Conservation (phyloP, 352 stramenopile genomes). For the Globisporangium sylvaticum region DNA sequence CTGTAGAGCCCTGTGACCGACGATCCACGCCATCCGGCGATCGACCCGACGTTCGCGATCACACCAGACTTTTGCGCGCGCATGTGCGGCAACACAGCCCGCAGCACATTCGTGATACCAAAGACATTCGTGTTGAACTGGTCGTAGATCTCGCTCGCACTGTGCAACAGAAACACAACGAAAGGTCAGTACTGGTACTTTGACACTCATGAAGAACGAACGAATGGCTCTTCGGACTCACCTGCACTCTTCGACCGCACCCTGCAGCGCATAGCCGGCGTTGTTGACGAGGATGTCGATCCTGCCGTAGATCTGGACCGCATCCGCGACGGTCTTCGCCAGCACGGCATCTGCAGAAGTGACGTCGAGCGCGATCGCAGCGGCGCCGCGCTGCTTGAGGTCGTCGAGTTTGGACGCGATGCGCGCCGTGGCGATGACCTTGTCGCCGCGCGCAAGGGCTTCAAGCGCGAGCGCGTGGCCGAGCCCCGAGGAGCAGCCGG, state of each 20-base stretch:
- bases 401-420: conserved; percentile 31
- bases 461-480: conserved; percentile 40
- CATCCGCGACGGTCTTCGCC: conserved; percentile 24
- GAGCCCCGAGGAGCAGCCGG: conserved; percentile 44
- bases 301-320: conserved; percentile 31
- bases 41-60: conserved; percentile 29
- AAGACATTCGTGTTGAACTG: conserved; percentile 35
- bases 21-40: conserved; percentile 15
- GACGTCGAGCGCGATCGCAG: conserved; percentile 34
- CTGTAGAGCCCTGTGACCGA: conserved; percentile 22
- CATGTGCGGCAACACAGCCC: conserved; percentile 29
- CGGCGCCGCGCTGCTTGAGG: conserved; percentile 26
- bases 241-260: conserved; percentile 43
- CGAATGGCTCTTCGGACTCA: not conserved
- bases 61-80: conserved; percentile 25
- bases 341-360: conserved; percentile 33
- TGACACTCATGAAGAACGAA: not conserved
- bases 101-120: conserved; percentile 19
- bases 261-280: conserved; percentile 36
- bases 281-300: conserved; percentile 61
- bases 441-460: conserved; percentile 36
- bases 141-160: conserved; percentile 18
- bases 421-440: conserved; percentile 47
- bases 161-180: not conserved
- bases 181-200: not conserved